Evolutionary conservation across 768 basidiomycete species (phyloP).

Genomic region (Boletus barrowsii): DNA sequence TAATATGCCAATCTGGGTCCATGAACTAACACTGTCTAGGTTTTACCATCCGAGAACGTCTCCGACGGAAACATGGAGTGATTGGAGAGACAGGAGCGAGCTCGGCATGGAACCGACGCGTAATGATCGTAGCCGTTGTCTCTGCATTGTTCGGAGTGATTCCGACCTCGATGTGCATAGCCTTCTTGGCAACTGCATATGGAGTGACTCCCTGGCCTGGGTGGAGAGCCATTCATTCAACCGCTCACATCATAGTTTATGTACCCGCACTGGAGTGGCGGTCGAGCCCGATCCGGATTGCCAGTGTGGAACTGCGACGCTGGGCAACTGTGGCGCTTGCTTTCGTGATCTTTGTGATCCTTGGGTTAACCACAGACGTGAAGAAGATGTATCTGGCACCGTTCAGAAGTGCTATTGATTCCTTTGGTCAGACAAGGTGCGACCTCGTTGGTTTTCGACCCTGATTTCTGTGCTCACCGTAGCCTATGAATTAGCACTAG

Average conservation of each 20-base stretch:
- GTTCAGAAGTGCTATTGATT: background rate
- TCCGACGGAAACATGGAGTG: background rate
- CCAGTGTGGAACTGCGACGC: conserved; percentile 12
- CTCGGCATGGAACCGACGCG: conserved; percentile 10
- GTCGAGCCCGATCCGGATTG: background rate
- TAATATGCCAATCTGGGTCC: background rate
- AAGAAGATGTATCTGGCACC: conserved; percentile 10
- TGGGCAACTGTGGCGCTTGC: conserved; percentile 14
- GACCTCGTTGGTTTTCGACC: background rate
- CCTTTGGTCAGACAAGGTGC: background rate
- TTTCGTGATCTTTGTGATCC: conserved; percentile 14
- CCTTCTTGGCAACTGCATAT: background rate
- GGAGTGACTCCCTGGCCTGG: conserved; percentile 20
- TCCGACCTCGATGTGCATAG: conserved; percentile 13
- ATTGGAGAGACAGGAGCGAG: background rate
- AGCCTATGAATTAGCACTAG: background rate
- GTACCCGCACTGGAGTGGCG: conserved; percentile 11
- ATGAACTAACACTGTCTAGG: conserved; percentile 4
- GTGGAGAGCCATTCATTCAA: conserved; percentile 15
- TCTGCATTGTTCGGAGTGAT: conserved; percentile 8
- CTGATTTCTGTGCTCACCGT: background rate
- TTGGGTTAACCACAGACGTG: conserved; percentile 16
- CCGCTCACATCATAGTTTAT: conserved; percentile 4
- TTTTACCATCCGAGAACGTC: conserved; percentile 4
- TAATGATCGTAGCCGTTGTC: conserved; percentile 9